Evolutionary conservation across 495 filamentous ascomycete genomes (phyloP), one percentile per base, ranked within the genome.

Genomic region (Penicillium cosmopolitanum): DNA sequence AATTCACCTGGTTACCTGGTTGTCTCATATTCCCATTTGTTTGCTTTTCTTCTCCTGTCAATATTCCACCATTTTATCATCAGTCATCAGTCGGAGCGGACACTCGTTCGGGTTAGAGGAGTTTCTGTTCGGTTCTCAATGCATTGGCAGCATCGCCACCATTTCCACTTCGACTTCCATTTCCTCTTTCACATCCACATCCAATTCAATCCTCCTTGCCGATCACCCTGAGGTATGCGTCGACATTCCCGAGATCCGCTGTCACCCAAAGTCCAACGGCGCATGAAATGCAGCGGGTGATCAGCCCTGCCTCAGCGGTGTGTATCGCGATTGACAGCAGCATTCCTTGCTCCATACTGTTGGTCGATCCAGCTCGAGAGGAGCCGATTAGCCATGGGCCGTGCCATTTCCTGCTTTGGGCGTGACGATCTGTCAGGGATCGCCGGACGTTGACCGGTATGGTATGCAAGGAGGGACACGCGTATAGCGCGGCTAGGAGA

Each of bases 401-500:
- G 12, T 34, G 33, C 38, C 18, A 21, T 55, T 56, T 15, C 51
- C 63, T 47, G 46, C 38, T 65, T 58, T 56, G 51, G 19, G 15
- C 44, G 35, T 7, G 13, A n/a, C n/a, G 63, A 62, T 66, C 55
- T 66, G 59, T 60, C 63, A 66, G 52, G 52, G 50, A 25, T 54
- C 36, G 28, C 5, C 28, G 50, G 46, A 46, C 38, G 19, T 48
- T 47, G 28, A 31, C 28, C 28, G 13, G 28, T 42, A 66, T 48
- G 13, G 28, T 42, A 66, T 48, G 64, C 64, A 66, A 66, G 64
- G 60, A 57, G 56, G 51, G 18, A 66, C 42, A 61, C 58, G 63
- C 64, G 60, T 63, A 66, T 63, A 66, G 64, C 64, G 64, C 64
- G 64, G 64, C 51, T 66, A 63, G 18, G 21, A 51, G 18, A 50